A percentile compares a stretch with the other conserved stretches of the same genome.
phyloP scores from a whole-genome alignment of 2,329 filamentous ascomycete species.

The Monilinia fructigena region DNA sequence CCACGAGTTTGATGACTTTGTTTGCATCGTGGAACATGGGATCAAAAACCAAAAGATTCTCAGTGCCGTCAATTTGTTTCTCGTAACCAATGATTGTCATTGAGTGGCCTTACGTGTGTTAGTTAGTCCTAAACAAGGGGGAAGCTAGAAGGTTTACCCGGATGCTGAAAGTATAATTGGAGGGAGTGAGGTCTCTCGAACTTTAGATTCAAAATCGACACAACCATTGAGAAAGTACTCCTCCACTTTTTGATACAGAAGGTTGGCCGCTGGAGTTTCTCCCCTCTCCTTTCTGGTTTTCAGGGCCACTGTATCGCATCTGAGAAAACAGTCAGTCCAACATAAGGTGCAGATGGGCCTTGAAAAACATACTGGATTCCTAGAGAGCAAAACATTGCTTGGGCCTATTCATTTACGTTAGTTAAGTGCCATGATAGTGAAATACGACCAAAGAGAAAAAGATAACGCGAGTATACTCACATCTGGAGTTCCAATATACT shows the following conservation, averaged over 20 bases:
- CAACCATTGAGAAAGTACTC: constrained; percentile 67
- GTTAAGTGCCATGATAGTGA: not conserved
- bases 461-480: constrained; percentile 45
- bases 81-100: constrained; percentile 88
- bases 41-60: constrained; percentile 82
- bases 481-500: constrained; percentile 93
- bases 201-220: constrained; percentile 53
- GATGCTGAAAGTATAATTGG: constrained; percentile 93
- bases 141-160: constrained; percentile 48
- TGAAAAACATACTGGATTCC: constrained; percentile 57
- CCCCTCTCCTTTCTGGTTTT: constrained; percentile 44
- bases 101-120: constrained; percentile 67
- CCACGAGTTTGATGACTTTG: constrained; percentile 59
- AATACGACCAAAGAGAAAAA: not conserved
- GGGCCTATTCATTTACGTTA: constrained; percentile 53
- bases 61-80: constrained; percentile 58
- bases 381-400: constrained; percentile 72
- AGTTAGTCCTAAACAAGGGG: constrained; percentile 7
- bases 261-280: constrained; percentile 33
- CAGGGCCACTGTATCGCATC: constrained; percentile 63
- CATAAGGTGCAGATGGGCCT: not conserved
- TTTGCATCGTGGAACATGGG: constrained; percentile 73
- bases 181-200: constrained; percentile 70
- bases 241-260: constrained; percentile 67
- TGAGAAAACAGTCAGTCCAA: constrained; percentile 35